These are phyloP conservation scores for Mortierella alpina DNA, from an alignment of 192 early-diverging fungal genomes.

Conservation along the genomic window DNA sequence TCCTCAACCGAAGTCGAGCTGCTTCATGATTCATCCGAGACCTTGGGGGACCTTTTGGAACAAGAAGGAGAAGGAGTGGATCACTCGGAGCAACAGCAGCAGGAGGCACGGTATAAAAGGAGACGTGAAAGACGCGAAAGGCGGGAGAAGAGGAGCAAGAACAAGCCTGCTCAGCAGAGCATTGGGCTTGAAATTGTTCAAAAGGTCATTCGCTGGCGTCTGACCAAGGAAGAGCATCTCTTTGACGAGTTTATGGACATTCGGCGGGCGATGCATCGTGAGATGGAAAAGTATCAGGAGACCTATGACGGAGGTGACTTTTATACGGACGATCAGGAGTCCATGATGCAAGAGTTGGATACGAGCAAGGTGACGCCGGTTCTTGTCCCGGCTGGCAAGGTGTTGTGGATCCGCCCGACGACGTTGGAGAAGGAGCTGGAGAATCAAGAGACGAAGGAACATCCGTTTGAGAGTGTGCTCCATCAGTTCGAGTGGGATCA, in stretches of 20 bases:
- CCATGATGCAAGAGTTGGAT: not conserved
- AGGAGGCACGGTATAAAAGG: not conserved
- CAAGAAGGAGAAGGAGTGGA: constrained; percentile 25
- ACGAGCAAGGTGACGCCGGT: constrained; percentile 28
- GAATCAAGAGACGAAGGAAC: constrained; percentile 37
- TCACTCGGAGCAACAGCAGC: not conserved
- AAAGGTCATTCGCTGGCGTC: constrained; percentile 46
- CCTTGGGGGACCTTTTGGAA: constrained; percentile 31
- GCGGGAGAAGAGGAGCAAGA: not conserved
- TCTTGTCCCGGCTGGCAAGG: constrained; percentile 56
- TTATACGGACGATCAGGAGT: constrained; percentile 9
- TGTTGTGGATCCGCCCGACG: constrained; percentile 60
- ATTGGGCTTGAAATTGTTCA: constrained; percentile 54
- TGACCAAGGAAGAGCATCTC: constrained; percentile 36
- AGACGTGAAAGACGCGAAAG: not conserved
- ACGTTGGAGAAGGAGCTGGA: constrained; percentile 45
- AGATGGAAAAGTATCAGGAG: constrained; percentile 40
- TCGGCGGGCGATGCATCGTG: constrained; percentile 34
- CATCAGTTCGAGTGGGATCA: constrained; percentile 55
- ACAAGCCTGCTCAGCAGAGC: constrained; percentile 11
- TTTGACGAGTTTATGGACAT: constrained; percentile 54
- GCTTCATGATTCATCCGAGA: constrained; percentile 39
- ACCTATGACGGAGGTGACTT: constrained; percentile 10
- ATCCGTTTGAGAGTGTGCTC: constrained; percentile 25
- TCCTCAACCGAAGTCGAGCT: constrained; percentile 20